A percentile compares a stretch with the other conserved stretches of the same genome.
phyloP scores from a whole-genome alignment of 768 basidiomycete genomes.

The Auriscalpium vulgare region DNA sequence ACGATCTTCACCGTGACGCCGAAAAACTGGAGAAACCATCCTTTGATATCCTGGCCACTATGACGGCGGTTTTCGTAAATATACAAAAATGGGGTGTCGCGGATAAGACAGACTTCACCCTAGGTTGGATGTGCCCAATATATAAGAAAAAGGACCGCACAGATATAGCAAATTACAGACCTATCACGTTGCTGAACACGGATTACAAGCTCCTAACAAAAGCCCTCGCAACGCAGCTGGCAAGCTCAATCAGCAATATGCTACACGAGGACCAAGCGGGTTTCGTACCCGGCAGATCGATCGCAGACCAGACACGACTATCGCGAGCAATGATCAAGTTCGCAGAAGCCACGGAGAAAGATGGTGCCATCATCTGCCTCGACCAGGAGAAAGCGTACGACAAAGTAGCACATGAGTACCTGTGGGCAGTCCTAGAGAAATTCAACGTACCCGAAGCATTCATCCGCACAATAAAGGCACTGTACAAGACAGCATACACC shows the following conservation, averaged over 20 bases:
- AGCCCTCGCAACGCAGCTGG: not conserved
- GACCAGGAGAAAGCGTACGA: conserved; percentile 11
- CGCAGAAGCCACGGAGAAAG: not conserved
- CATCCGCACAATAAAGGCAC: not conserved
- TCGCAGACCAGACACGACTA: not conserved
- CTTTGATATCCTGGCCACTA: no score
- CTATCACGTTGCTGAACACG: not conserved
- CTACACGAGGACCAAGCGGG: not conserved
- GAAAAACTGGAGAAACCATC: no score
- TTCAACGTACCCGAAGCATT: not conserved
- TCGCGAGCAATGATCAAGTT: not conserved
- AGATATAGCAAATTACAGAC: not conserved
- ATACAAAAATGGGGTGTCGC: no score
- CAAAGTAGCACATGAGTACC: conserved; percentile 10
- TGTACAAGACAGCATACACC: not conserved
- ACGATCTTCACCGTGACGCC: no score
- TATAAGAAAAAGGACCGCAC: not conserved
- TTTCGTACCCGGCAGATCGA: conserved; percentile 1
- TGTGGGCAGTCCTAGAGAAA: not conserved
- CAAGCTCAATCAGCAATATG: no score
- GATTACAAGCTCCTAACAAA: not conserved
- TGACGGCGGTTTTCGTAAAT: no score
- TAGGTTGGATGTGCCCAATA: not conserved
- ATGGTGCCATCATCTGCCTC: not conserved
- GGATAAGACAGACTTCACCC: not conserved